phyloP scores from a whole-genome alignment of 306 rosid genomes.

The Glycine latifolia region DNA sequence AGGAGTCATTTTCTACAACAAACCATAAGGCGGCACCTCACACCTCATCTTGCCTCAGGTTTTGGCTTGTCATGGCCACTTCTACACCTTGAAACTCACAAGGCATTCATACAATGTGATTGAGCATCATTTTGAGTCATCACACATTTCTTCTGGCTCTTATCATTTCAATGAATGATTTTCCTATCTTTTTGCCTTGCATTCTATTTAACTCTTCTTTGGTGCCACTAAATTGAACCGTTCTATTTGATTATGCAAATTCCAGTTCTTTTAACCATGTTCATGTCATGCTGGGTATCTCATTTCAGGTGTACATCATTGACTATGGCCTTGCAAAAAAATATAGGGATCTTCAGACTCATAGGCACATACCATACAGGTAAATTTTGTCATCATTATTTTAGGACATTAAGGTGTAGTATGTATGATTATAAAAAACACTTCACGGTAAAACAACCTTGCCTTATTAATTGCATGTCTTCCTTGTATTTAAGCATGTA shows the following conservation, averaged over 20 bases:
- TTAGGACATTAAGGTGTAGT: slow-evolving; percentile 25
- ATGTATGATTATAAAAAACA: not conserved
- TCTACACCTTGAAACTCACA: slow-evolving; percentile 26
- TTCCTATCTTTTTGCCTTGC: slow-evolving; percentile 21
- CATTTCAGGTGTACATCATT: slow-evolving; percentile 81
- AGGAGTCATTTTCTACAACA: slow-evolving; percentile 4
- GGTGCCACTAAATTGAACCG: slow-evolving; percentile 7
- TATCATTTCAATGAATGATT: slow-evolving; percentile 32
- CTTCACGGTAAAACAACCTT: slow-evolving; percentile 1
- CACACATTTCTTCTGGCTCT: not conserved
- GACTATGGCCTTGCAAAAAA: slow-evolving; percentile 99
- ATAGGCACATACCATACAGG: slow-evolving; percentile 98
- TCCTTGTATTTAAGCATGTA: slow-evolving; percentile 30
- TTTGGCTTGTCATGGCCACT: slow-evolving; percentile 29
- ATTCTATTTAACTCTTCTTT: slow-evolving; percentile 31
- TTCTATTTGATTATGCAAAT: slow-evolving; percentile 15
- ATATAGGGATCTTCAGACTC: slow-evolving; percentile 97
- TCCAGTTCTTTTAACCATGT: slow-evolving; percentile 27
- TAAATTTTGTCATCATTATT: slow-evolving; percentile 45
- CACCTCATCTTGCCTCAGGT: not conserved
- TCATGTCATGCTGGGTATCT: slow-evolving; percentile 36
- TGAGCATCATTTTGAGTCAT: slow-evolving; percentile 29
- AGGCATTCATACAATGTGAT: not conserved
- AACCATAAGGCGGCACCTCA: slow-evolving; percentile 6
- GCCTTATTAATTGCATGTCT: not conserved